Evolutionary conservation across 176 grass and related monocot genomes (phyloP), one percentile per base, ranked within the genome.

Genomic region (Pontederia crassipes): DNA sequence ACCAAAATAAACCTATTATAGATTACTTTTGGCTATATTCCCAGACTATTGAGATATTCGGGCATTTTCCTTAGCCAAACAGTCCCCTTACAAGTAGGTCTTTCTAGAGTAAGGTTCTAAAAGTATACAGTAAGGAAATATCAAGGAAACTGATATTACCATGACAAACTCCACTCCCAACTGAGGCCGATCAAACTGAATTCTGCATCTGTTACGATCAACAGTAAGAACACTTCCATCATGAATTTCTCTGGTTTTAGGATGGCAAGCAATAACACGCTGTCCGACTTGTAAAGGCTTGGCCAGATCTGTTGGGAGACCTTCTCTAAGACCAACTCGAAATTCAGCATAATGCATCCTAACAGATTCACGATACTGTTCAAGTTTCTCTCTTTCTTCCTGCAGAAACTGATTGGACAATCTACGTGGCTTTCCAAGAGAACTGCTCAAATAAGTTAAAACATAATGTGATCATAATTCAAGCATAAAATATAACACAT

Each of bases 351-450:
- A 97, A 72, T 97, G 92, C 53, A 74, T 71, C 65, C 92, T 90
- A 7, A 97, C 92, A 46, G 92, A 97, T 54, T 90, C 83, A 49
- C 92, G 81, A 77, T 97, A 98, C 45, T 85, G 82, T 49, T 68
- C 64, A 68, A 98, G 66, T 68, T 98, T 98, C 18, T 82, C 81
- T 79, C 87, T 88, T 82, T 98, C 93, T 67, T 98, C 93, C 1
- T 78, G 55, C 65, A 98, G 75, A 82, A 98, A 98, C 10, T 83
- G 72, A 57, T 82, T 90, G 4, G 93, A 91, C 17, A 98, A 73
- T 63, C 93, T 76, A 47, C 93, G 93, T 58, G 93, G 93, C 65
- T 98, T 98, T 72, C 93, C 93, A 70, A 98, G 84, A 88, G 93
- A 98, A 70, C 87, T 98, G 72, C 83, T 77, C 67, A 35, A 77